These are phyloP conservation scores for Chaetomium olivaceum DNA, from an alignment of 2,329 filamentous ascomycete genomes.

Conservation along the genomic window DNA sequence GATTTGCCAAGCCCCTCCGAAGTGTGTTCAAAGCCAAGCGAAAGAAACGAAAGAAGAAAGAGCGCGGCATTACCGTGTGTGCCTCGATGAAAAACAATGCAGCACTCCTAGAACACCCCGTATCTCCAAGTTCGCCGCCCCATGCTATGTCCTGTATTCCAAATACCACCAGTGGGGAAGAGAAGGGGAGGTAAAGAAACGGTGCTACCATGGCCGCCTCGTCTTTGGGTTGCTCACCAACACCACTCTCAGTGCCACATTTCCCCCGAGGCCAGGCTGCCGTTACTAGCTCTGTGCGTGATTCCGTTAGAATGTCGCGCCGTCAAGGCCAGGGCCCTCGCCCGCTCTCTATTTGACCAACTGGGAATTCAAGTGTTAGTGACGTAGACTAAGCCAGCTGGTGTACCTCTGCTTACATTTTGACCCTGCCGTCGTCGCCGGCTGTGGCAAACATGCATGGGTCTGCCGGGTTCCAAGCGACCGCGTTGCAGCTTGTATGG, in stretches of 20 bases:
- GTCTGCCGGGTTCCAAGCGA: constrained; percentile 84
- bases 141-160: constrained; percentile 24
- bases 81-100: constrained; percentile 11
- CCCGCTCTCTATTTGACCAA: constrained; percentile 41
- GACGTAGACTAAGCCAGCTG: neutral
- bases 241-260: constrained; percentile 4
- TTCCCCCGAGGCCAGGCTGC: constrained; percentile 10
- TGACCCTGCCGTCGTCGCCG: constrained; percentile 81
- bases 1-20: neutral
- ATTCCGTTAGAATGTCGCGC: constrained; percentile 21
- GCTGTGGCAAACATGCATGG: constrained; percentile 85
- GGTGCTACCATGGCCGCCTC: neutral
- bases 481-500: constrained; percentile 75
- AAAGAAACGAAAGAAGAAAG: neutral
- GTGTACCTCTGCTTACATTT: constrained; percentile 65
- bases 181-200: neutral
- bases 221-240: neutral
- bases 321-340: constrained; percentile 19
- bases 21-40: neutral
- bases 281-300: constrained; percentile 13
- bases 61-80: neutral
- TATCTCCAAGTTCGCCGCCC: constrained; percentile 27
- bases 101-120: neutral
- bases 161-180: constrained; percentile 8
- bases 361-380: constrained; percentile 12